Percentiles rank a stretch among this genome's conserved stretches.
These are phyloP conservation scores for Leishmania arabica DNA, from an alignment of 208 protist species.

Conservation along the genomic window DNA sequence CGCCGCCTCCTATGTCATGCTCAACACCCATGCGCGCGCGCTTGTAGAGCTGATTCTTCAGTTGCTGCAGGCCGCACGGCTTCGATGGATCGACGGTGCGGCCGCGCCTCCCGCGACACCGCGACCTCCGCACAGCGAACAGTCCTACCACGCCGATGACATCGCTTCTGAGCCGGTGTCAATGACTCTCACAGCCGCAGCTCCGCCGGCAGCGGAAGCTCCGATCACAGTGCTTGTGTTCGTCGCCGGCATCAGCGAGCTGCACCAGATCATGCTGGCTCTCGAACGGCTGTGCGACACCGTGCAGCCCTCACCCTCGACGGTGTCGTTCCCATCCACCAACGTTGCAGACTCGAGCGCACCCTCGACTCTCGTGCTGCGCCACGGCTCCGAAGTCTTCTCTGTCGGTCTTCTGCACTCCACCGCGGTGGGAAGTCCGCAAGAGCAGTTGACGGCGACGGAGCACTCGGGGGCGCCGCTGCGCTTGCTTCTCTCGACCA, in stretches of 20 bases:
- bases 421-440: slow-evolving; percentile 60
- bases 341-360: background rate
- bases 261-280: slow-evolving; percentile 55
- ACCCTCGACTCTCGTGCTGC: slow-evolving; percentile 33
- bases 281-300: slow-evolving; percentile 52
- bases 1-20: slow-evolving; percentile 22
- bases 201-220: background rate
- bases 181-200: background rate
- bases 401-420: slow-evolving; percentile 66
- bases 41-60: slow-evolving; percentile 55
- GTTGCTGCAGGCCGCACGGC: slow-evolving; percentile 50
- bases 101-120: background rate
- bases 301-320: background rate
- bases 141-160: background rate
- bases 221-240: slow-evolving; percentile 73
- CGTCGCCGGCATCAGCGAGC: slow-evolving; percentile 74
- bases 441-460: slow-evolving; percentile 50
- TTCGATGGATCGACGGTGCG: slow-evolving; percentile 20
- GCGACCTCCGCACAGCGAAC: background rate
- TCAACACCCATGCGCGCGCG: slow-evolving; percentile 26
- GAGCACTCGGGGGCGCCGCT: slow-evolving; percentile 28
- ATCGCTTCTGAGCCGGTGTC: too few species aligned
- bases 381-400: slow-evolving; percentile 54
- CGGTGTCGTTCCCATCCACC: background rate
- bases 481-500: slow-evolving; percentile 74